Evolutionary conservation across 2,329 filamentous ascomycete species (phyloP), one percentile per base, ranked within the genome.

Genomic region (Ophiosphaerella korrae): DNA sequence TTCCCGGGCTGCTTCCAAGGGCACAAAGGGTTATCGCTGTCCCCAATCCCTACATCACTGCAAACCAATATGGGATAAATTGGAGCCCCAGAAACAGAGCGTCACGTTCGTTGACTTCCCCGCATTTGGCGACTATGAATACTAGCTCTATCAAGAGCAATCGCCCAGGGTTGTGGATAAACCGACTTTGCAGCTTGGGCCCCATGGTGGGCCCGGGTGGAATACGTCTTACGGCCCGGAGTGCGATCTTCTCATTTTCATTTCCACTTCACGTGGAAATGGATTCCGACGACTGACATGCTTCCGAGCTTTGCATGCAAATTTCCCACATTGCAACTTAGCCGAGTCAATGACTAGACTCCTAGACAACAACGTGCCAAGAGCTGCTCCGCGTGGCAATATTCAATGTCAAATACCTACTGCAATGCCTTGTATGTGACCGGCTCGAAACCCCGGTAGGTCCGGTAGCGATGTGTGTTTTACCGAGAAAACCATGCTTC

Each of bases 131-230:
- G 45, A 45, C 48, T 39, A 23, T 34, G 39, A 6, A 48, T 26
- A 16, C 34, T 29, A 29, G 45, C 42, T 45, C 36, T 35, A 32
- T 38, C 46, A 23, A 16, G 12, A 39, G 23, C 23, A 29, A 23
- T 13, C 18, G 9, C 13, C 43, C 50, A 47, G 46, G 40, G 57
- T 39, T 42, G 45, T 46, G 48, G 41, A 14, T 49, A 53, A 51
- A 55, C 53, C 32, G 26, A 31, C 31, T 43, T 29, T 38, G 35
- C 44, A 48, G 53, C 46, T 35, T 41, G 35, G 43, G 46, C 35
- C 35, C 35, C 34, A 36, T 14, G 12, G 34, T n/a, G 9, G n/a
- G 12, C 18, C 34, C n/a, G 34, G n/a, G n/a, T n/a, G n/a, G n/a
- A n/a, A n/a, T n/a, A n/a, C n/a, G n/a, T n/a, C n/a, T n/a, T 36